Percentiles rank a stretch among this genome's conserved stretches.
phyloP scores from a whole-genome alignment of 2,329 filamentous ascomycete genomes.

The Ophiocordyceps robertsii region DNA sequence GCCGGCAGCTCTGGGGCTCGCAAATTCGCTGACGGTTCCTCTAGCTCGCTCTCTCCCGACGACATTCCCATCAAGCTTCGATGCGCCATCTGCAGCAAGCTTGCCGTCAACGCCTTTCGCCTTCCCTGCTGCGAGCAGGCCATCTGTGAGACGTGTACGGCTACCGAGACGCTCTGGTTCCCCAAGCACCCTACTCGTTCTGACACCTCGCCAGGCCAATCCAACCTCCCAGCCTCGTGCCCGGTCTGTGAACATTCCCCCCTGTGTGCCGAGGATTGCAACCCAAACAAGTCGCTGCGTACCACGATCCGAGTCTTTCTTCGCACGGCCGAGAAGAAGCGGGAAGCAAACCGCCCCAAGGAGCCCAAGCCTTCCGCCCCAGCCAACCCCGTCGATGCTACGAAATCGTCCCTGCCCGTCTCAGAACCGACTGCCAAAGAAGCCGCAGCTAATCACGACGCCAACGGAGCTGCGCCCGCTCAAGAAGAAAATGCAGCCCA shows the following conservation, averaged over 20 bases:
- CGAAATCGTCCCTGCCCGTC: conserved; percentile 17
- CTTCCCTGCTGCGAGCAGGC: conserved; percentile 91
- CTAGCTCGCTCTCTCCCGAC: conserved; percentile 62
- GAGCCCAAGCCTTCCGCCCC: conserved; percentile 27
- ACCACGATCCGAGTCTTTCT: conserved; percentile 87
- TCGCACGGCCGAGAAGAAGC: conserved; percentile 82
- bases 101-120: conserved; percentile 82
- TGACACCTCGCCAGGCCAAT: conserved; percentile 44
- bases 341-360: conserved; percentile 49
- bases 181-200: background rate
- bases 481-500: background rate
- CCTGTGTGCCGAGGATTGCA: conserved; percentile 74
- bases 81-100: conserved; percentile 84
- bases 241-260: conserved; percentile 90
- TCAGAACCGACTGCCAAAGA: conserved; percentile 9
- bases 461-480: background rate
- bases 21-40: background rate
- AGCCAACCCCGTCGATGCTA: conserved; percentile 26
- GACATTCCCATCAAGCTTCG: conserved; percentile 93
- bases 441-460: conserved; percentile 3
- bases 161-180: no score
- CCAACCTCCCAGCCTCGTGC: conserved; percentile 63
- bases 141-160: conserved; percentile 74
- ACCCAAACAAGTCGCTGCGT: conserved; percentile 77
- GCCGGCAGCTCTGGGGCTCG: background rate